Percentiles rank a stretch among this genome's conserved stretches.
Evolutionary conservation across 176 grass and related monocot species (phyloP).

Genomic region (Puccinellia tenuiflora): DNA sequence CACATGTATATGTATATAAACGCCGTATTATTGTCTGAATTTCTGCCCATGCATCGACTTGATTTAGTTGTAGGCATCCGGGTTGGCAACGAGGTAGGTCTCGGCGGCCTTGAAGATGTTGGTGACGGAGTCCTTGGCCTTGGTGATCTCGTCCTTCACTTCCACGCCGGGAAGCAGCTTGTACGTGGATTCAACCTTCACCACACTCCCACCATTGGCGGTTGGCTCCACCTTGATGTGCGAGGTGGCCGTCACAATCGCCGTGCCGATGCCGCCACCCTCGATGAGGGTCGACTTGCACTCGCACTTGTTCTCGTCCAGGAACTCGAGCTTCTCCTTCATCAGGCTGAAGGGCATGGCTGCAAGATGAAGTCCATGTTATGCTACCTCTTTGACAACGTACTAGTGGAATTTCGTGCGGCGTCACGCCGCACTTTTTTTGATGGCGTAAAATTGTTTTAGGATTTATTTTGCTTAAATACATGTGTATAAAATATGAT

Average conservation of each 20-base stretch:
- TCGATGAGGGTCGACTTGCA: slow-evolving; percentile 42
- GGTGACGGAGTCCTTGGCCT: slow-evolving; percentile 35
- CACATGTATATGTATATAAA: background rate
- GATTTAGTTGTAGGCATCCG: slow-evolving; percentile 45
- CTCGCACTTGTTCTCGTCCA: slow-evolving; percentile 55
- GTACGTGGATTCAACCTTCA: slow-evolving; percentile 38
- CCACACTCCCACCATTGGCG: slow-evolving; percentile 34
- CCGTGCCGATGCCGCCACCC: slow-evolving; percentile 47
- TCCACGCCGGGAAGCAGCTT: slow-evolving; percentile 41
- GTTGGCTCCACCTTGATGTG: slow-evolving; percentile 52
- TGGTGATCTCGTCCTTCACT: slow-evolving; percentile 24
- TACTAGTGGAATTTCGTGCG: no score
- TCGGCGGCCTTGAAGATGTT: slow-evolving; percentile 43
- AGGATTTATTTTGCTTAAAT: no score
- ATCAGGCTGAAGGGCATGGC: background rate
- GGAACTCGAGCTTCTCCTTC: slow-evolving; percentile 30
- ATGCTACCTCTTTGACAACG: background rate
- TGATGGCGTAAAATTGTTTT: no score
- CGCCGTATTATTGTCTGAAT: background rate
- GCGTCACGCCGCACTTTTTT: no score
- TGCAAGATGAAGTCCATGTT: background rate
- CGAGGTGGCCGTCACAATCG: slow-evolving; percentile 27
- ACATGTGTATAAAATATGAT: no score
- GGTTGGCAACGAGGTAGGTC: slow-evolving; percentile 58
- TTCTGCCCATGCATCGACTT: background rate